These are phyloP conservation scores for Calonectria fujianensis DNA, from an alignment of 2,329 filamentous ascomycete species.

Conservation along the genomic window DNA sequence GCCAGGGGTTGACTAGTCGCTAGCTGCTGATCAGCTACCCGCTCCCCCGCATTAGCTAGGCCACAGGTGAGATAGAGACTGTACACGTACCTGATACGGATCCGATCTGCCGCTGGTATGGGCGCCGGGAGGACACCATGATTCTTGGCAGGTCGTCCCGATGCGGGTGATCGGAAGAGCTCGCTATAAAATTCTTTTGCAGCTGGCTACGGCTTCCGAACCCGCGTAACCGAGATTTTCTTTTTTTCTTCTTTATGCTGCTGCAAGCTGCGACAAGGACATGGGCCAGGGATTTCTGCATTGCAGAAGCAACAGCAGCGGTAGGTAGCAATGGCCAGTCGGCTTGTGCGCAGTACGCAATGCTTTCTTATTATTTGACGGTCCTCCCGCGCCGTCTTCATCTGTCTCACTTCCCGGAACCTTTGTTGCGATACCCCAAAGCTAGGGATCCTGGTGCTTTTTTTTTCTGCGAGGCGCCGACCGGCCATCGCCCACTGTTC, in stretches of 20 bases:
- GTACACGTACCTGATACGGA: conserved; percentile 8
- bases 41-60: conserved; percentile 18
- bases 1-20: conserved; percentile 9
- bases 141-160: background rate
- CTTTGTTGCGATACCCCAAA: background rate
- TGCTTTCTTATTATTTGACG: background rate
- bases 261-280: conserved; percentile 4
- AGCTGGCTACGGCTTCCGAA: background rate
- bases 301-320: background rate
- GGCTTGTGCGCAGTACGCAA: background rate
- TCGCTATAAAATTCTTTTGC: conserved; percentile 18
- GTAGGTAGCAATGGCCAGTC: background rate
- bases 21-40: conserved; percentile 18
- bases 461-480: background rate
- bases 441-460: background rate
- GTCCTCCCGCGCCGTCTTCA: background rate
- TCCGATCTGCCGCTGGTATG: background rate
- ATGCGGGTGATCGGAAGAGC: background rate
- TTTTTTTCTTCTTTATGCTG: background rate
- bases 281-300: background rate
- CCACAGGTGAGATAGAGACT: too few relatives aligned
- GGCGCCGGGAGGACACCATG: background rate
- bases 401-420: conserved; percentile 15
- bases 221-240: conserved; percentile 14
- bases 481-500: conserved; percentile 2